Evolutionary conservation across 495 filamentous ascomycete genomes (phyloP).

Genomic region (Stereocaulon alpinum): DNA sequence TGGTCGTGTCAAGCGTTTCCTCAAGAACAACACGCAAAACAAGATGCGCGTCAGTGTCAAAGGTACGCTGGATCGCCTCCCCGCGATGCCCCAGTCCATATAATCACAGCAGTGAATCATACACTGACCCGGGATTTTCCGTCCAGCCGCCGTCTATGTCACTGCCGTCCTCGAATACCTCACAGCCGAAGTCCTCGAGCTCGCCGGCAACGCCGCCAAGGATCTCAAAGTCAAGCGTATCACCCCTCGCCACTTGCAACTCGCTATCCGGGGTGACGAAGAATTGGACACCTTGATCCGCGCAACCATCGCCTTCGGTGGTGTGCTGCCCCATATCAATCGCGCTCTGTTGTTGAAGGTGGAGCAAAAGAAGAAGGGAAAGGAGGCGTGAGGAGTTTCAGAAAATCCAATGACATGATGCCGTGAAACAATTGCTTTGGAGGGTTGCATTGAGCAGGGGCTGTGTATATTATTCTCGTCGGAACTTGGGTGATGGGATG

Average conservation of each 20-base stretch:
- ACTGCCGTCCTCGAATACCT: constrained; percentile 98
- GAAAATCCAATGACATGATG: not conserved
- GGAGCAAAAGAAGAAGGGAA: constrained; percentile 95
- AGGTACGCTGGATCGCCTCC: constrained; percentile 34
- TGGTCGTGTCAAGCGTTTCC: constrained; percentile 98
- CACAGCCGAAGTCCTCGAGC: constrained; percentile 95
- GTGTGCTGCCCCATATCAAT: constrained; percentile 98
- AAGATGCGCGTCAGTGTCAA: constrained; percentile 99
- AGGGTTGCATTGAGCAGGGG: too few relatives aligned
- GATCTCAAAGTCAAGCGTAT: constrained; percentile 99
- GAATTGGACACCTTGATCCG: constrained; percentile 96
- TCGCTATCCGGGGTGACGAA: constrained; percentile 97
- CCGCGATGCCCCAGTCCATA: not conserved
- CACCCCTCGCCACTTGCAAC: constrained; percentile 93
- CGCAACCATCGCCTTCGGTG: constrained; percentile 95
- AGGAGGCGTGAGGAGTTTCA: constrained; percentile 1
- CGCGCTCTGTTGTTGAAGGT: constrained; percentile 94
- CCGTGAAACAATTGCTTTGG: not conserved
- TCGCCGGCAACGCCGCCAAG: constrained; percentile 97
- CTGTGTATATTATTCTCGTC: too few relatives aligned
- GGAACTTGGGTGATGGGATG: too few relatives aligned
- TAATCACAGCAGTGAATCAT: not conserved
- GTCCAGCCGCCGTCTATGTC: constrained; percentile 81
- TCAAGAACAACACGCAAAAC: constrained; percentile 98
- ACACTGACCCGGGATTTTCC: not conserved